Base-by-base conservation (phyloP, 129 eudicot genomes). In the Centella asiatica region DNA sequence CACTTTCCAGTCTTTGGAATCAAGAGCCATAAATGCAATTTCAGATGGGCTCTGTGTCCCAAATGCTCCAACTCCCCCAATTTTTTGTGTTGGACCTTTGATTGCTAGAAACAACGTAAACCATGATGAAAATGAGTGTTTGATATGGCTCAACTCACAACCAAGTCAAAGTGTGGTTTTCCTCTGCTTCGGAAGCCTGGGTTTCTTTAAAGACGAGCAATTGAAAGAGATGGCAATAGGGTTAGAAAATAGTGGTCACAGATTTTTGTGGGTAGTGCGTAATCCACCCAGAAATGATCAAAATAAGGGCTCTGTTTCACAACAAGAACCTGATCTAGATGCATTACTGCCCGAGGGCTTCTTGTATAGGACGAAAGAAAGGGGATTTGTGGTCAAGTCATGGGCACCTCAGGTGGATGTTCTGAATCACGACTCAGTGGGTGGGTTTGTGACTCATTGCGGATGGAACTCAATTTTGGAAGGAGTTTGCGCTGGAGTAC, bases 111-210 rank as follows among this genome's bases (percentile, higher is more conserved):
- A 42, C 11, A 49, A 37, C 5, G 47, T 32, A 9, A 36, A 12
- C 1, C 26, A 22, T 0, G 57, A 18, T 0, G 64, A 55, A 20
- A 58, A 74, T 1, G 84, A 71, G 48, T 84, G 93, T 64, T 64
- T 84, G 62, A 61, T 36, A 24, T 88, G 96, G 93, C 69, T 88
- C 10, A 60, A 78, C 19, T 37, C 66, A 14, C 85, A 87, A 39
- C 95, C 92, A 4, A 51, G 70, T 32, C 39, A 13, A 50, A 83
- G 88, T 51, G 92, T 83, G 1, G 73, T 87, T 68, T 83, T 80
- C 61, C 60, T 87, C 25, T 76, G 92, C 20, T 83, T 87, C 47
- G 95, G 86, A 40, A 78, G 95, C 40, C 22, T 52, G 76, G 92
- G 95, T 4, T n/a, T 69, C 58, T 76, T 83, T 18, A 50, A 70